Percentiles rank a stretch among this genome's conserved stretches.
phyloP scores from a whole-genome alignment of 1,284 basidiomycete species.

The Marasmius tenuissimus region DNA sequence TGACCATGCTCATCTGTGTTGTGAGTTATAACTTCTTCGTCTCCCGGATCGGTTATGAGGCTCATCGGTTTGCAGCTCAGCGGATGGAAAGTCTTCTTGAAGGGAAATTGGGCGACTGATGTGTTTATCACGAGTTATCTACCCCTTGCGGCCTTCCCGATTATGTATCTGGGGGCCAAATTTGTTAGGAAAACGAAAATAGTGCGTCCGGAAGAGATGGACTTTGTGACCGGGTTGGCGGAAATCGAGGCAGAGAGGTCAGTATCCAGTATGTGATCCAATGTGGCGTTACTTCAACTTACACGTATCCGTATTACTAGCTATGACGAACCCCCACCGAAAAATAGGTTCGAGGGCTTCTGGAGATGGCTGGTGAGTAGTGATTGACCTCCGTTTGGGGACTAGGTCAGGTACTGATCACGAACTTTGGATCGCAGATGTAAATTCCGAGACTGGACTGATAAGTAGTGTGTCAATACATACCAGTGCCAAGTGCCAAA shows the following conservation, averaged over 20 bases:
- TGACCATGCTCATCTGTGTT: slow-evolving; percentile 63
- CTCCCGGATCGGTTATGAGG: not conserved
- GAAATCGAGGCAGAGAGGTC: slow-evolving; percentile 73
- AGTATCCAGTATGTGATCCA: slow-evolving; percentile 14
- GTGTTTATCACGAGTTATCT: slow-evolving; percentile 80
- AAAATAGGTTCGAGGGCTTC: slow-evolving; percentile 63
- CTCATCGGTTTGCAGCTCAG: slow-evolving; percentile 51
- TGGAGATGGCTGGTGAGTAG: slow-evolving; percentile 39
- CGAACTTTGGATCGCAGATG: too few relatives aligned
- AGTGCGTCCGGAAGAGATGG: slow-evolving; percentile 61
- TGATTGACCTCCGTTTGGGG: too few relatives aligned
- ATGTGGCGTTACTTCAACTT: not conserved
- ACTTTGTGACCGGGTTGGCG: slow-evolving; percentile 71
- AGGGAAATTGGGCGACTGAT: slow-evolving; percentile 56
- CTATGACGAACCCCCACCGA: slow-evolving; percentile 72
- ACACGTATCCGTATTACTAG: slow-evolving; percentile 22
- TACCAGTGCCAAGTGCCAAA: too few relatives aligned
- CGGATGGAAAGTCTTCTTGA: slow-evolving; percentile 77
- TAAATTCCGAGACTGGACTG: too few relatives aligned
- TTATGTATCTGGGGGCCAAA: slow-evolving; percentile 67
- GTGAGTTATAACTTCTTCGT: slow-evolving; percentile 41
- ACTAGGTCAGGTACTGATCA: too few relatives aligned
- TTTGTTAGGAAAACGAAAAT: slow-evolving; percentile 49
- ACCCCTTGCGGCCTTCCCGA: slow-evolving; percentile 71
- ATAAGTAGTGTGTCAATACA: too few relatives aligned